Base-by-base conservation (phyloP, 2,329 filamentous ascomycete species). In the Ceratocystiopsis sp. region DNA sequence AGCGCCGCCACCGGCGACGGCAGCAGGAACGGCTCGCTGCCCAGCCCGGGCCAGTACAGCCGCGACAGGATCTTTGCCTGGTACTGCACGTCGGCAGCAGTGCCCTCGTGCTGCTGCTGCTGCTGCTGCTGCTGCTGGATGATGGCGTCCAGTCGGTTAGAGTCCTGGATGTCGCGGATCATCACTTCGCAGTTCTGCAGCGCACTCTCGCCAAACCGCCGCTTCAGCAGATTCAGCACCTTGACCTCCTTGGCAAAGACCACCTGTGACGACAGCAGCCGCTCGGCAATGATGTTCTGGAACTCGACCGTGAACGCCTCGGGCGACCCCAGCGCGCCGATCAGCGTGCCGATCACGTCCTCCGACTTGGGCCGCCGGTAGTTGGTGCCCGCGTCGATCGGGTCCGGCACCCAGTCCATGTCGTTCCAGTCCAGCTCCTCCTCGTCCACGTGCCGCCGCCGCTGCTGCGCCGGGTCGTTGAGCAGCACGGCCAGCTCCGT, bases 171-270 rank as follows among this genome's bases (percentile, higher is more conserved):
- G 57, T 98, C 91, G 49, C 81, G 84, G 45, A 98, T 73, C 91
- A 98, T 98, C 53, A 98, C 91, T 56, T 98, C 89, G 59, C 87
- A 95, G 40, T 84, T 83, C 57, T 96, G 91, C 38, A 98, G 65
- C 15, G 84, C 78, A 25, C 73, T 71, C 50, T 95, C 85, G 19
- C 89, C 89, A 45, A 95, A 87, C 10, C 87, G 78, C 48, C 84
- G 71, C 63, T 95, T 95, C 46, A 98, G 71, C 11, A 96, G 70
- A 45, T 89, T 78, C 7, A 96, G 69, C 5, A 95, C 82, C 44
- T 82, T 80, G 43, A 84, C 73, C 59, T 81, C 91, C 57, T 85
- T 85, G 46, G 81, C 72, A 52, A 86, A 93, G 19, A 73, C 68
- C 16, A 72, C 66, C 47, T 80, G 78, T 39, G 73, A 75, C 45